A percentile compares a stretch with the other conserved stretches of the same genome.
Conservation (phyloP, 495 filamentous ascomycete genomes). For the Haplographium delicatum region DNA sequence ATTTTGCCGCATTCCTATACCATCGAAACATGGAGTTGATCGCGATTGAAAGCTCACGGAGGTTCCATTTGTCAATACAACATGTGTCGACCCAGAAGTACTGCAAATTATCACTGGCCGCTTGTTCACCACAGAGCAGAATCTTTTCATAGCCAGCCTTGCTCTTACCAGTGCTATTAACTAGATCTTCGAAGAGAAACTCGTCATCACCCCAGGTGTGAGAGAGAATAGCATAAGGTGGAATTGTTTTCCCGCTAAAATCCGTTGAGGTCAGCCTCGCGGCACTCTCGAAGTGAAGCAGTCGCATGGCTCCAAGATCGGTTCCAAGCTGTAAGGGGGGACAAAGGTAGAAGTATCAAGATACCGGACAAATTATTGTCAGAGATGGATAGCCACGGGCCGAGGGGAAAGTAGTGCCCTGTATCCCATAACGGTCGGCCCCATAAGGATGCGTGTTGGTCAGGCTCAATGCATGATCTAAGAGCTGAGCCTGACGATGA, state of each 20-base stretch:
- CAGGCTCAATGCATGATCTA: too few relatives aligned
- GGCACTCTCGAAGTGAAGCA: constrained; percentile 9
- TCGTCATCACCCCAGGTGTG: constrained; percentile 28
- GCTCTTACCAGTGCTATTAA: constrained; percentile 15
- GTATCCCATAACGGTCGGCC: constrained; percentile 1
- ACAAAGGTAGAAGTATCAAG: constrained; percentile 9
- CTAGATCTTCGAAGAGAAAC: constrained; percentile 21
- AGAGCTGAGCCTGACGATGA: too few relatives aligned
- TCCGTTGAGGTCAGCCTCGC: constrained; percentile 8
- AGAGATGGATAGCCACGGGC: constrained; percentile 5
- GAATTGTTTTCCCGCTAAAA: constrained; percentile 17
- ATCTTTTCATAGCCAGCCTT: constrained; percentile 30
- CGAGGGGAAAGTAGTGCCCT: constrained; percentile 5
- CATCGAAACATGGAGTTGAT: constrained; percentile 19
- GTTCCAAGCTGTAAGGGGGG: constrained; percentile 7
- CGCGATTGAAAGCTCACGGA: constrained; percentile 30
- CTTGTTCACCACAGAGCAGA: constrained; percentile 28
- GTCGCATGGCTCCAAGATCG: constrained; percentile 8
- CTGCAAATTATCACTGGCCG: constrained; percentile 15
- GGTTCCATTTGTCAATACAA: constrained; percentile 24
- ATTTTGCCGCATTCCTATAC: constrained; percentile 18
- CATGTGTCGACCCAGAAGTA: constrained; percentile 4
- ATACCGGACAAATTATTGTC: constrained; percentile 2
- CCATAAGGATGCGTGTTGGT: constrained; percentile 4
- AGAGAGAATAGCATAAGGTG: constrained; percentile 27